Evolutionary conservation across 805 yeast genomes (phyloP).

Genomic region (Hanseniaspora guilliermondii): DNA sequence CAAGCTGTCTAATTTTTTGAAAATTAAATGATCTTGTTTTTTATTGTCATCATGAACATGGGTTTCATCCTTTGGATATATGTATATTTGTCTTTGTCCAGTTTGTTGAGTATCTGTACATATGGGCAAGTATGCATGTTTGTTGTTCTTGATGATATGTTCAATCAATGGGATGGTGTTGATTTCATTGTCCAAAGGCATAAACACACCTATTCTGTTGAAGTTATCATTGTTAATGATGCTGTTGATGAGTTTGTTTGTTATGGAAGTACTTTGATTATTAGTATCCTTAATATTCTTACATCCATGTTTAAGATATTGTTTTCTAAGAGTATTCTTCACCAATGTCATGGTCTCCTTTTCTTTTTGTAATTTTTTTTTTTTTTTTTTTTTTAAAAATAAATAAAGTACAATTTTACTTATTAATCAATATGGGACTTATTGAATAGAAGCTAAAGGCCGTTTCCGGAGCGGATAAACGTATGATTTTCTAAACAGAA

Average conservation of each 20-base stretch:
- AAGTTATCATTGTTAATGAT: background rate
- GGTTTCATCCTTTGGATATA: conserved; percentile 4
- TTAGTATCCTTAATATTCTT: background rate
- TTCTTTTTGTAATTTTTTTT: no score
- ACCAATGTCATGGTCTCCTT: background rate
- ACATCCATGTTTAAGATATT: background rate
- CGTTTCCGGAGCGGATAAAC: no score
- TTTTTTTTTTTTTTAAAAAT: no score
- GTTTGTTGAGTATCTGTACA: conserved; percentile 30
- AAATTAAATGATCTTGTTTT: conserved; percentile 38
- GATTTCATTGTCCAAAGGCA: conserved; percentile 8
- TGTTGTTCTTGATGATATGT: background rate
- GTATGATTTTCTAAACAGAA: no score
- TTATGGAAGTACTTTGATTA: background rate
- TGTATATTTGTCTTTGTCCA: conserved; percentile 21
- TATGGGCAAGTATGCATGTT: conserved; percentile 44
- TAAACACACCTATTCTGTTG: conserved; percentile 3
- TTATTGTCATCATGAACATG: background rate
- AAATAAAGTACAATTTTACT: no score
- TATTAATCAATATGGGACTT: no score
- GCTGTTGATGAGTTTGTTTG: background rate
- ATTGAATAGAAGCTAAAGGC: no score
- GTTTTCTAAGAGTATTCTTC: conserved; percentile 3
- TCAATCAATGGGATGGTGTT: background rate
- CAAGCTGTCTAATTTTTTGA: conserved; percentile 38